Percentiles rank a stretch among this genome's conserved stretches.
phyloP scores from a whole-genome alignment of 2,329 filamentous ascomycete species.

The Rasamsonia emersonii region DNA sequence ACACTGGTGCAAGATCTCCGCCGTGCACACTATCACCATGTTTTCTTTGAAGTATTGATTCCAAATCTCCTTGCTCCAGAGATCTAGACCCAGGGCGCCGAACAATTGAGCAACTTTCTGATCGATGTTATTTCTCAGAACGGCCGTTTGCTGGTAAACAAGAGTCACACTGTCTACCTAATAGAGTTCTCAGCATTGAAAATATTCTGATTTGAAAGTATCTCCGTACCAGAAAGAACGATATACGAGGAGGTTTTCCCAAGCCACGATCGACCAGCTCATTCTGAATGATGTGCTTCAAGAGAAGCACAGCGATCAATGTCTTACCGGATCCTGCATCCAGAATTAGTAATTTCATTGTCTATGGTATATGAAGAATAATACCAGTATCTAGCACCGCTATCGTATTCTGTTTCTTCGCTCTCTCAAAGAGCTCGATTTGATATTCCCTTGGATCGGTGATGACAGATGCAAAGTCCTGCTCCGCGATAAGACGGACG shows the following conservation, averaged over 20 bases:
- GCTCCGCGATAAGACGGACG: constrained; percentile 44
- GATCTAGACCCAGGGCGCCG: constrained; percentile 56
- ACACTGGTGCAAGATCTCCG: constrained; percentile 72
- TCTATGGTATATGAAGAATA: constrained; percentile 4
- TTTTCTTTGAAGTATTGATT: constrained; percentile 50
- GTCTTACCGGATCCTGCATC: constrained; percentile 77
- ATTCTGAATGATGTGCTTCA: constrained; percentile 65
- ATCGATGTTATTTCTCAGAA: constrained; percentile 72
- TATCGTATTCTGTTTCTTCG: constrained; percentile 77
- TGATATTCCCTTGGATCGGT: constrained; percentile 82
- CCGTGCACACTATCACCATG: constrained; percentile 87
- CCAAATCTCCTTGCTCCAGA: constrained; percentile 56
- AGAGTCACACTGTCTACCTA: constrained; percentile 79
- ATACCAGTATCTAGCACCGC: constrained; percentile 85
- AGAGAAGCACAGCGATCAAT: constrained; percentile 80
- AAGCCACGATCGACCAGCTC: constrained; percentile 63
- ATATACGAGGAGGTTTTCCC: constrained; percentile 54
- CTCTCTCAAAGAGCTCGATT: constrained; percentile 78
- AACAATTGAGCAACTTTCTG: constrained; percentile 66
- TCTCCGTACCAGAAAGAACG: constrained; percentile 68
- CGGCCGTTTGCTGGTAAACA: constrained; percentile 79
- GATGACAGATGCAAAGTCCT: constrained; percentile 53
- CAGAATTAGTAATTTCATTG: constrained; percentile 2
- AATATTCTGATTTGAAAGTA: neutral
- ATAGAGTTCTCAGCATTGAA: constrained; percentile 11